Evolutionary conservation across 2,329 filamentous ascomycete genomes (phyloP).

Genomic region (Dactylellina haptotyla): DNA sequence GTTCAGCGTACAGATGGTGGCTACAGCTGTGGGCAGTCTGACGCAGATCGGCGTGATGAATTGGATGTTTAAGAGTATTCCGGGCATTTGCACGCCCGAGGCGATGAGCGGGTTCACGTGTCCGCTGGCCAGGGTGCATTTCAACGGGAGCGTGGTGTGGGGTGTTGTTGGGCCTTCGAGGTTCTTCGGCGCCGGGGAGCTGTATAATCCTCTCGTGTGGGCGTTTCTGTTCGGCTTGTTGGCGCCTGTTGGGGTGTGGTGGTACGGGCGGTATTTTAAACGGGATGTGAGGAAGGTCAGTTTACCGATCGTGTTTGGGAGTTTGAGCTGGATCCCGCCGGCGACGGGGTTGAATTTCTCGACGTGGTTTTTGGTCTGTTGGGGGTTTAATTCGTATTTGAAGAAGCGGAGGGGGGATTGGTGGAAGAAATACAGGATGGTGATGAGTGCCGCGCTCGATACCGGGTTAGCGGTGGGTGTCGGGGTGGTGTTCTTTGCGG

Average conservation of each 20-base stretch:
- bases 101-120: conserved; percentile 91
- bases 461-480: conserved; percentile 84
- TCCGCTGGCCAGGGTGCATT: conserved; percentile 85
- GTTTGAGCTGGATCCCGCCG: conserved; percentile 85
- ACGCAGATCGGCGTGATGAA: conserved; percentile 87
- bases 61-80: conserved; percentile 86
- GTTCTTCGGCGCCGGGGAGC: conserved; percentile 80
- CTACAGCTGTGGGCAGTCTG: conserved; percentile 78
- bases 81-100: conserved; percentile 77
- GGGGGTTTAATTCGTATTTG: conserved; percentile 81
- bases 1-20: conserved; percentile 80
- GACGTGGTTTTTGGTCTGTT: conserved; percentile 86
- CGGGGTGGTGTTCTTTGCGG: conserved; percentile 84
- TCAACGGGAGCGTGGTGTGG: conserved; percentile 90
- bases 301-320: conserved; percentile 83
- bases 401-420: conserved; percentile 75
- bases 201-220: conserved; percentile 81
- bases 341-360: conserved; percentile 88
- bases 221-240: conserved; percentile 81
- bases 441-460: conserved; percentile 82
- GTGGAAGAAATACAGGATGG: conserved; percentile 90
- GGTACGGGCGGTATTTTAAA: conserved; percentile 71
- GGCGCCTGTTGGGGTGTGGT: conserved; percentile 78
- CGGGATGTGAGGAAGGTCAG: conserved; percentile 78
- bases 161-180: conserved; percentile 83